These are phyloP conservation scores for Saccharomycopsis lassenensis DNA, from an alignment of 805 yeast species.

Conservation along the genomic window DNA sequence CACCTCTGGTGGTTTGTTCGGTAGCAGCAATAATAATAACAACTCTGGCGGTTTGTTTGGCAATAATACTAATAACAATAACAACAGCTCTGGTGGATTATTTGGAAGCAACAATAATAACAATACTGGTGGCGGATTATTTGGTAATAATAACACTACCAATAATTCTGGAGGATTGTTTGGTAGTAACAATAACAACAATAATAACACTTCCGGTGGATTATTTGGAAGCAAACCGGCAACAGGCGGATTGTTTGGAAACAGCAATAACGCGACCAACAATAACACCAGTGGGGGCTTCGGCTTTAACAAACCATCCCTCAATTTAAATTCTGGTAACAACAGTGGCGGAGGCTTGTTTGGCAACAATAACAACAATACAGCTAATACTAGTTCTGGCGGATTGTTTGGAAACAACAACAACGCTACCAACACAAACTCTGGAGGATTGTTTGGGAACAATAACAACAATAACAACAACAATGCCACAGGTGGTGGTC, in stretches of 20 bases:
- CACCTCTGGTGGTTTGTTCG: conserved; percentile 28
- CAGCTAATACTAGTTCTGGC: conserved; percentile 22
- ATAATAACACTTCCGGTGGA: conserved; percentile 16
- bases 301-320: conserved; percentile 32
- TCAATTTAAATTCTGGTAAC: conserved; percentile 22
- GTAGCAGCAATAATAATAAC: conserved; percentile 24
- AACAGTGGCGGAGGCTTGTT: conserved; percentile 23
- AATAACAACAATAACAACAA: conserved; percentile 20
- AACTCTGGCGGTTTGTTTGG: conserved; percentile 25
- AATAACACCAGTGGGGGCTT: conserved; percentile 26
- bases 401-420: conserved; percentile 23
- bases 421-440: conserved; percentile 21
- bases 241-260: conserved; percentile 24
- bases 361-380: conserved; percentile 19
- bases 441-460: conserved; percentile 33
- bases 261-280: conserved; percentile 22
- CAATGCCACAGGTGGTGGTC: conserved; percentile 23
- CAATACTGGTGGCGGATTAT: conserved; percentile 23
- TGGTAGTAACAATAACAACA: conserved; percentile 21
- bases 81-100: conserved; percentile 21
- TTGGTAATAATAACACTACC: conserved; percentile 23
- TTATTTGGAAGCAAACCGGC: conserved; percentile 23
- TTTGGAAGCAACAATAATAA: conserved; percentile 22
- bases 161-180: conserved; percentile 34
- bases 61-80: conserved; percentile 19